Base-by-base conservation (phyloP, 805 yeast species). In the Candida namnaoensis region DNA sequence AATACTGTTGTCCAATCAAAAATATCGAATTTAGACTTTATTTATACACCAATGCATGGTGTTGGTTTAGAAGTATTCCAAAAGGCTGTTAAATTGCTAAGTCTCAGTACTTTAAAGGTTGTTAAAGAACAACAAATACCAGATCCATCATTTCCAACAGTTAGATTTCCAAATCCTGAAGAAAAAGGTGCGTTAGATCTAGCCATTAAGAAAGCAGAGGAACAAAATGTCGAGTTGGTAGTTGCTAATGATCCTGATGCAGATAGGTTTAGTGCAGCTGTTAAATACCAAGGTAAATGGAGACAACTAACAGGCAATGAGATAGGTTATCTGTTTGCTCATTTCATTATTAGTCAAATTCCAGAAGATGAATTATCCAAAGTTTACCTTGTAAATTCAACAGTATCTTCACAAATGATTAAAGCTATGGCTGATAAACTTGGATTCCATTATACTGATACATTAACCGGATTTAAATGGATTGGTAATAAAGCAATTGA, bases 171-270 rank as follows among this genome's bases (percentile, higher is more conserved):
- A 5, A 91, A 91, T 54, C 99, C 99, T 0, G 99, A 91, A 60
- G 99, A 91, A 54, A 76, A 79, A 47, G 96, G 96, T 3, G 98
- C 98, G 0, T 66, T 93, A 42, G 82, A 78, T 48, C 55, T 82
- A 40, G 91, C 95, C 0, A 80, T 80, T 15, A 40, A 56, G 9
- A 57, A 62, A 3, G 97, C 96, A 0, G 79, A 84, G 35, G 51
- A 52, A 6, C 41, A 47, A 1, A 57, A 62, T 2, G 59, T 72
- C 24, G 56, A 64, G 3, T 57, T 88, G 28, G 91, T 91, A 2
- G 52, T 91, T 3, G 96, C 96, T 1, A 91, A 83, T 59, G 99
- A 91, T 56, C 99, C 99, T 0, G 99, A 91, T 61, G 99, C 98
- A 0, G 99, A 91, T 59, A 69, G 99, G 44, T 91, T 91, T 55